Conservation (phyloP, 2,329 filamentous ascomycete species). For the Monilinia polystroma region DNA sequence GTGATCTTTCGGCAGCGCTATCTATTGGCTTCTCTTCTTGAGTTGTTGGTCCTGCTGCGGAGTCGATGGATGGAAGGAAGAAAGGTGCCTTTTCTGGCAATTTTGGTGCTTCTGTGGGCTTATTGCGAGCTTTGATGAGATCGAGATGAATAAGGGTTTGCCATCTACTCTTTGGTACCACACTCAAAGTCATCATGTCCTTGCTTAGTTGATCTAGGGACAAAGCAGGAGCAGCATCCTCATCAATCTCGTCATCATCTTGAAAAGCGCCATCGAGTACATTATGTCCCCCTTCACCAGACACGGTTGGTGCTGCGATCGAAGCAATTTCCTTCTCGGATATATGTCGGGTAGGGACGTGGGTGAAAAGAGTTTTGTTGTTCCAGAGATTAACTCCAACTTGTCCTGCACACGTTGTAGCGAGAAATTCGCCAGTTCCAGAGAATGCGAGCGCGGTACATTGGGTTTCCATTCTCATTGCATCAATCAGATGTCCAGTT, state of each 20-base stretch:
- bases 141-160: slow-evolving; percentile 92
- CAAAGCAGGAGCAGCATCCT: slow-evolving; percentile 55
- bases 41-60: slow-evolving; percentile 26
- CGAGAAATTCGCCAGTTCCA: slow-evolving; percentile 87
- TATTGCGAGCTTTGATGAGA: slow-evolving; percentile 85
- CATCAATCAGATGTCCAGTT: slow-evolving; percentile 92
- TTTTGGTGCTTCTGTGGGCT: slow-evolving; percentile 88
- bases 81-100: slow-evolving; percentile 92
- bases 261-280: slow-evolving; percentile 75
- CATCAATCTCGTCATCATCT: slow-evolving; percentile 50
- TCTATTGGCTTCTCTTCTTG: slow-evolving; percentile 36
- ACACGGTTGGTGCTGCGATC: slow-evolving; percentile 69
- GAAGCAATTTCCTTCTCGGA: slow-evolving; percentile 70
- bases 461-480: slow-evolving; percentile 73
- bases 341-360: slow-evolving; percentile 82
- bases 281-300: slow-evolving; percentile 76
- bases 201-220: slow-evolving; percentile 74
- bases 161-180: slow-evolving; percentile 90
- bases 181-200: slow-evolving; percentile 82
- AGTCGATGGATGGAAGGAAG: slow-evolving; percentile 73
- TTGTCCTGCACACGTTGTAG: slow-evolving; percentile 77
- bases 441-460: slow-evolving; percentile 89
- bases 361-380: slow-evolving; percentile 86
- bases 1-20: slow-evolving; percentile 54
- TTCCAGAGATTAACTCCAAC: slow-evolving; percentile 95